Evolutionary conservation across 139 green algal species (phyloP).

Genomic region (Micromonas pusilla): DNA sequence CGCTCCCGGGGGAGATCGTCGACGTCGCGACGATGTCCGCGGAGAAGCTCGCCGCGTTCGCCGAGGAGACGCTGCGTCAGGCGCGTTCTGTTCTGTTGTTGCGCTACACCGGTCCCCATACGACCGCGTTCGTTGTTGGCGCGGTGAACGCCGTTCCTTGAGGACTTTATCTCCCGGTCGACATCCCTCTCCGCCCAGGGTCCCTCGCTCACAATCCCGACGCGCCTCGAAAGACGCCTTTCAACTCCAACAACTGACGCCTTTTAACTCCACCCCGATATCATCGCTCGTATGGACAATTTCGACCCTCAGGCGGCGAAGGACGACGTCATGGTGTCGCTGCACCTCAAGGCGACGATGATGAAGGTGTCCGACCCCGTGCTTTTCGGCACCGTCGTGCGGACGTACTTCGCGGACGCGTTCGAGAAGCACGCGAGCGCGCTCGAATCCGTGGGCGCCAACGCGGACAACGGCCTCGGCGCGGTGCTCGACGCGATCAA

Average conservation of each 20-base stretch:
- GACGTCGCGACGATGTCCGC: slow-evolving; percentile 22
- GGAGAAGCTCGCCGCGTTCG: slow-evolving; percentile 5
- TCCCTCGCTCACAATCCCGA: too few relatives aligned
- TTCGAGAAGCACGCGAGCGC: slow-evolving; percentile 25
- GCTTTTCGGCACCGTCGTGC: slow-evolving; percentile 28
- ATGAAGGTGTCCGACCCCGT: slow-evolving; percentile 37
- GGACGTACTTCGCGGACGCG: slow-evolving; percentile 18
- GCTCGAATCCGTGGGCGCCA: slow-evolving; percentile 8
- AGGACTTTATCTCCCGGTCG: too few relatives aligned
- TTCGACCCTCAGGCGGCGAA: background rate
- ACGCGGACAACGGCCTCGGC: slow-evolving; percentile 29
- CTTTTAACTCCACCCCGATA: too few relatives aligned
- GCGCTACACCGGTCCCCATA: too few relatives aligned
- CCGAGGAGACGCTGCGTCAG: too few relatives aligned
- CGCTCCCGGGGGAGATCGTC: slow-evolving; percentile 30
- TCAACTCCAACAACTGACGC: too few relatives aligned
- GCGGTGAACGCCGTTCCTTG: too few relatives aligned
- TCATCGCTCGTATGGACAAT: too few relatives aligned
- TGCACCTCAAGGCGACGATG: slow-evolving; percentile 39
- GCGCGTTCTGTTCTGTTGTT: too few relatives aligned
- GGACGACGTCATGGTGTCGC: slow-evolving; percentile 21
- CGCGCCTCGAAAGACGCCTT: too few relatives aligned
- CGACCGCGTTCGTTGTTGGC: too few relatives aligned
- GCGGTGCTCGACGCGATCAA: background rate
- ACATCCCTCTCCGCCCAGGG: too few relatives aligned